Base-by-base conservation (phyloP, 441 rosid genomes). In the Sinapis alba region DNA sequence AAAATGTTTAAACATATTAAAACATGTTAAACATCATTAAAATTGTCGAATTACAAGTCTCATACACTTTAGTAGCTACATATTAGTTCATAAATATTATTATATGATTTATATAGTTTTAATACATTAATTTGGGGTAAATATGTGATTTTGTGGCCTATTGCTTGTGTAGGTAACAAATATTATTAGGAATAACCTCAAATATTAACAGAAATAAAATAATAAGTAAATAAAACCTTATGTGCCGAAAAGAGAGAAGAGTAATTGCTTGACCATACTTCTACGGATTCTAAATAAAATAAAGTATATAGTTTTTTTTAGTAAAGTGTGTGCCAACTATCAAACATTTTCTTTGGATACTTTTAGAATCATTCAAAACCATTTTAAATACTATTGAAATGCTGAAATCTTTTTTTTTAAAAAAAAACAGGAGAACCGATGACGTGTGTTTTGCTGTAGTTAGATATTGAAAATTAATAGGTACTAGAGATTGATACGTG, bases 351-450 rank as follows among this genome's bases (percentile, higher is more conserved):
- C 63, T 23, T 15, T 16, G 24, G 62, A 51, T 15, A 53, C 57
- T 7, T 26, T 5, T 57, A 12, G 78, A 59, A 32, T 21, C 20
- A 32, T 59, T 50, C 53, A 59, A 73, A 38, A 38, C 30, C 45
- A 54, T 13, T 16, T 26, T 0, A 54, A 13, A 4, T 18, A 51
- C 18, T 50, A 4, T 11, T 7, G 2, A 74, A 15, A 43, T 64
- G 36, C 27, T 38, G 13, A 2, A 57, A 27, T 21, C 10, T 41
- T 20, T 3, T 13, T n/a, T n/a, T n/a, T n/a, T n/a, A 7, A 57
- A 7, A 57, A 32, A 12, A 61, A 19, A 19, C 13, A 66, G 8
- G 26, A 7, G 34, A 41, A 41, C 5, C 58, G 50, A 11, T 11
- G 24, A 65, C 10, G 47, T 15, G 36, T 65, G 45, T 5, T 58